Evolutionary conservation across 331 rosid species (phyloP).

Genomic region (Malus hybrid): DNA sequence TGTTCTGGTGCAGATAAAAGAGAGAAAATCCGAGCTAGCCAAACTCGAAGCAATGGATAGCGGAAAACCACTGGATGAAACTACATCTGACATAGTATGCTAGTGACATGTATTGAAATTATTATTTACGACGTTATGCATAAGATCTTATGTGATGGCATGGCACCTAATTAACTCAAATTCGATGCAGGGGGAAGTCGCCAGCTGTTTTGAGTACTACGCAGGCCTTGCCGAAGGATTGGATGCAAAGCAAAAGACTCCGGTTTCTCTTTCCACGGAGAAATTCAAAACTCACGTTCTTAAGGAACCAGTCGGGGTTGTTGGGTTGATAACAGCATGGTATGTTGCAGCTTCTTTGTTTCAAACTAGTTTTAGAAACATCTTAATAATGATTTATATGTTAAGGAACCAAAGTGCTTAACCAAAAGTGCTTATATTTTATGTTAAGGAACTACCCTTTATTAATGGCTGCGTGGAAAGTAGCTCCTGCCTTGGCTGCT

Average conservation of each 20-base stretch:
- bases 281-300: constrained; percentile 58
- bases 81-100: constrained; percentile 74
- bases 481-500: constrained; percentile 95
- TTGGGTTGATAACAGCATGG: constrained; percentile 88
- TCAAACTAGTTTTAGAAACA: neutral
- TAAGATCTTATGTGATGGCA: neutral
- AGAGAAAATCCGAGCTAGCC: constrained; percentile 49
- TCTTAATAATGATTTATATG: neutral
- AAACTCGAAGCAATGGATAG: constrained; percentile 62
- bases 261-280: constrained; percentile 66
- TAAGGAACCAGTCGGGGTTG: constrained; percentile 83
- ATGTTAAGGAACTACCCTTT: constrained; percentile 82
- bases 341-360: constrained; percentile 10
- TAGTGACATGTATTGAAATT: neutral
- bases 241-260: constrained; percentile 66
- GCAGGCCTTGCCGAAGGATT: constrained; percentile 87
- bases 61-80: constrained; percentile 89
- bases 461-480: constrained; percentile 89
- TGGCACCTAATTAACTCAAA: neutral
- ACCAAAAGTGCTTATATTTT: constrained; percentile 6
- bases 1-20: constrained; percentile 35
- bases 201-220: constrained; percentile 79
- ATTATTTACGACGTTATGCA: neutral
- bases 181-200: constrained; percentile 69
- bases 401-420: neutral